These are phyloP conservation scores for Stagonosporopsis cucurbitacearum DNA, from an alignment of 2,329 filamentous ascomycete species.

Conservation along the genomic window DNA sequence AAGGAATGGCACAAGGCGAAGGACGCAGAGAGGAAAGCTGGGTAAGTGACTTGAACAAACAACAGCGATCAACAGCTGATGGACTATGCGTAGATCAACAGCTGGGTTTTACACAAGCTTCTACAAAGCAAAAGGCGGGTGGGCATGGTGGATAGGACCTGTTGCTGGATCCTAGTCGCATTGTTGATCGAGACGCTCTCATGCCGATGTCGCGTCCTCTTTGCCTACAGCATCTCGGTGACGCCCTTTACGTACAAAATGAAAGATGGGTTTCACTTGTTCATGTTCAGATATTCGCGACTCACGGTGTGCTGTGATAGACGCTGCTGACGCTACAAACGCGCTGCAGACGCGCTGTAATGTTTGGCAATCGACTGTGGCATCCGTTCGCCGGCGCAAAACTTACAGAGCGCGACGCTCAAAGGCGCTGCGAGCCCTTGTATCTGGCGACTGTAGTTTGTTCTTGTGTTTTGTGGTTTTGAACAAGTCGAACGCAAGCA, in stretches of 20 bases:
- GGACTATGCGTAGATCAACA: constrained; percentile 18
- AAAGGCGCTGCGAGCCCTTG: neutral
- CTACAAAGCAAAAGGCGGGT: constrained; percentile 25
- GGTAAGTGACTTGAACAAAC: constrained; percentile 7
- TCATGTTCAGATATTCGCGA: neutral
- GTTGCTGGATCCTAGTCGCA: neutral
- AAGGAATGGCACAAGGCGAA: constrained; percentile 37
- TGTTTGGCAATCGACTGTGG: constrained; percentile 1
- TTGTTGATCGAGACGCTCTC: neutral
- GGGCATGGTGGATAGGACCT: constrained; percentile 16
- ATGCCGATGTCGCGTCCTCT: neutral
- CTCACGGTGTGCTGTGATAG: constrained; percentile 7
- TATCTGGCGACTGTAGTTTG: neutral
- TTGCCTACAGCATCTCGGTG: neutral
- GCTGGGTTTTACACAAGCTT: constrained; percentile 19
- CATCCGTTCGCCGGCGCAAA: constrained; percentile 10
- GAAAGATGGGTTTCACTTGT: neutral
- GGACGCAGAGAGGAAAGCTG: constrained; percentile 26
- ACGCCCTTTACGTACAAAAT: constrained; percentile 3
- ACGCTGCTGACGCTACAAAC: constrained; percentile 33
- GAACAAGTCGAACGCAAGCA: neutral
- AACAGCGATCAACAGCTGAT: neutral
- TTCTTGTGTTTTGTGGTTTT: neutral
- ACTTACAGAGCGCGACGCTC: constrained; percentile 4
- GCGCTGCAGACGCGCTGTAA: constrained; percentile 15